Evolutionary conservation across 192 early-diverging fungal genomes (phyloP).

Genomic region (Coemansia reversa): DNA sequence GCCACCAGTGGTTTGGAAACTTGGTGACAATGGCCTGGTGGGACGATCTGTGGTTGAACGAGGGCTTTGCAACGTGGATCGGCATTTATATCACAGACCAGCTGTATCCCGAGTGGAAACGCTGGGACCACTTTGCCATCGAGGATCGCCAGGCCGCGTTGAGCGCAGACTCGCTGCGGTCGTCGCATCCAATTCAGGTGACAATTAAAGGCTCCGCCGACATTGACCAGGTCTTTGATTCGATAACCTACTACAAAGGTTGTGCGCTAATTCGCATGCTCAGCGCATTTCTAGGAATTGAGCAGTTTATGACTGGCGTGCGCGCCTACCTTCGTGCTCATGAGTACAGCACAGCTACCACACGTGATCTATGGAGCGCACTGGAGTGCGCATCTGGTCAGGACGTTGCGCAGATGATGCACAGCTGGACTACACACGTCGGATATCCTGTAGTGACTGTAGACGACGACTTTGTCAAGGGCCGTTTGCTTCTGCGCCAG

Average conservation of each 20-base stretch:
- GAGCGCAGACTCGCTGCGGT: constrained; percentile 70
- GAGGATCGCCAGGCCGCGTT: constrained; percentile 65
- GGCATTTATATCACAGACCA: constrained; percentile 69
- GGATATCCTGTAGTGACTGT: constrained; percentile 71
- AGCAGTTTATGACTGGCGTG: constrained; percentile 54
- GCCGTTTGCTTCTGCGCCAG: constrained; percentile 57
- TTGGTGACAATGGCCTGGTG: constrained; percentile 77
- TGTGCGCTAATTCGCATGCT: constrained; percentile 82
- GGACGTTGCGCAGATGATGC: constrained; percentile 70
- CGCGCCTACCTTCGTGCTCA: constrained; percentile 65
- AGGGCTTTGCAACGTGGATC: constrained; percentile 85
- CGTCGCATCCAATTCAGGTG: constrained; percentile 83
- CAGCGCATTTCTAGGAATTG: constrained; percentile 56
- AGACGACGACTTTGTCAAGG: constrained; percentile 53
- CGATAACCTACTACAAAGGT: constrained; percentile 82
- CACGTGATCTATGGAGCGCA: constrained; percentile 73
- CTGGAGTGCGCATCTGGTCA: constrained; percentile 60
- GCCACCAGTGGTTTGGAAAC: constrained; percentile 87
- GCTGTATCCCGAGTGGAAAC: constrained; percentile 77
- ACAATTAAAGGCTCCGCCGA: constrained; percentile 66
- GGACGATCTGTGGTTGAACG: constrained; percentile 81
- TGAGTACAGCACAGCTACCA: constrained; percentile 70
- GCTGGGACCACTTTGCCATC: constrained; percentile 73
- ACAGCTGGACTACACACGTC: constrained; percentile 65
- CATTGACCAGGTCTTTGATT: constrained; percentile 84